A percentile compares a stretch with the other conserved stretches of the same genome.
Evolutionary conservation across 495 filamentous ascomycete genomes (phyloP).

Genomic region (Aspergillus olivimuriae): DNA sequence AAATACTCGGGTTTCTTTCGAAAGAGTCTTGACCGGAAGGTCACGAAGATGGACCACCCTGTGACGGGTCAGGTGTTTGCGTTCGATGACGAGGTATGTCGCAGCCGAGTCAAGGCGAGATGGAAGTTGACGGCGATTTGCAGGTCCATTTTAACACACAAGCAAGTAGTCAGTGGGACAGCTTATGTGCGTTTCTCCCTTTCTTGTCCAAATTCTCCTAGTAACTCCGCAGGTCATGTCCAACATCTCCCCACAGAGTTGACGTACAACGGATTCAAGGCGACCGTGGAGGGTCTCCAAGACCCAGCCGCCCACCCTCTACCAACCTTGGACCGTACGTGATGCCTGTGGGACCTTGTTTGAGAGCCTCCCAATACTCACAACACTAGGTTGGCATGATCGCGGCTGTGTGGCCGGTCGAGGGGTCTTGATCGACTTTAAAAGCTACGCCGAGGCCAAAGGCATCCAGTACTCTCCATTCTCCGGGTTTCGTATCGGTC

Average conservation of each 20-base stretch:
- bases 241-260: conserved; percentile 35
- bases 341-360: too few relatives aligned
- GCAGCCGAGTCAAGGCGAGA: too few relatives aligned
- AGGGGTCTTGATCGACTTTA: conserved; percentile 42
- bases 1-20: conserved; percentile 45
- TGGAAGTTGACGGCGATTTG: too few relatives aligned
- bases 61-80: conserved; percentile 21
- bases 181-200: conserved; percentile 22
- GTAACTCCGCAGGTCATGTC: conserved; percentile 16
- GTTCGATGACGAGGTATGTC: conserved; percentile 36
- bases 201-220: not conserved
- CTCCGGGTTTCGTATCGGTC: conserved; percentile 23
- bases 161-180: conserved; percentile 38
- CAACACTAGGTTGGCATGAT: conserved; percentile 22
- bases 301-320: not conserved
- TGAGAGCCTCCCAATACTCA: not conserved
- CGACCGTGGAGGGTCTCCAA: conserved; percentile 10
- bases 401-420: conserved; percentile 37
- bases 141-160: conserved; percentile 46
- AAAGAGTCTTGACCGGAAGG: conserved; percentile 45
- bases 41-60: conserved; percentile 31
- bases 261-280: conserved; percentile 48
- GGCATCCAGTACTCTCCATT: conserved; percentile 31
- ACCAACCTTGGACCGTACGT: conserved; percentile 18
- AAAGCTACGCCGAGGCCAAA: conserved; percentile 28